Percentiles rank a stretch among this genome's conserved stretches.
Conservation (phyloP, 805 yeast species). For the Pichia rugopelliculosa region DNA sequence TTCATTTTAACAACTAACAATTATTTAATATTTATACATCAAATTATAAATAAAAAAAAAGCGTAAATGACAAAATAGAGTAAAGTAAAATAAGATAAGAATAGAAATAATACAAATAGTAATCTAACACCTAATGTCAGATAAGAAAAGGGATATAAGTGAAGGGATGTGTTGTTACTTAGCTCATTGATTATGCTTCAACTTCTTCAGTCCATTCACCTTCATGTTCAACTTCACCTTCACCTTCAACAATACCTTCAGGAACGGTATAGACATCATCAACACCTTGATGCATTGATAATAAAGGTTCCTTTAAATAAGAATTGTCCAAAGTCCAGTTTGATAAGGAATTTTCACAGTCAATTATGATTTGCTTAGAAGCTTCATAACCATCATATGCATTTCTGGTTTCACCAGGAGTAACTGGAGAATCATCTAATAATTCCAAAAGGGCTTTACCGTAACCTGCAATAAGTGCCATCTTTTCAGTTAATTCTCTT, state of each 20-base stretch:
- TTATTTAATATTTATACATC: neutral
- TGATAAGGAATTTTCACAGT: slow-evolving; percentile 91
- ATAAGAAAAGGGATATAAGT: neutral
- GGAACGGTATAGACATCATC: slow-evolving; percentile 57
- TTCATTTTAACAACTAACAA: neutral
- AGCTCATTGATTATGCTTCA: slow-evolving; percentile 7
- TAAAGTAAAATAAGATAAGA: neutral
- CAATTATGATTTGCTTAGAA: slow-evolving; percentile 94
- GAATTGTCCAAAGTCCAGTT: slow-evolving; percentile 96
- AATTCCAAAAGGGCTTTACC: slow-evolving; percentile 96
- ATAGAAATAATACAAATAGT: neutral
- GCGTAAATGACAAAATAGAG: neutral
- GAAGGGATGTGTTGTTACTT: no score
- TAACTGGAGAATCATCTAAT: slow-evolving; percentile 93
- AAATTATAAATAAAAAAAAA: neutral
- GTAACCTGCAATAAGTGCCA: slow-evolving; percentile 96
- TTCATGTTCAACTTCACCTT: slow-evolving; percentile 22
- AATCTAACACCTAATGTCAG: no score
- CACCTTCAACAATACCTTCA: slow-evolving; percentile 40
- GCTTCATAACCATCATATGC: slow-evolving; percentile 98
- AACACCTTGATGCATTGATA: slow-evolving; percentile 49
- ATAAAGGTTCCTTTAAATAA: slow-evolving; percentile 75
- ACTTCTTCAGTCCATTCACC: slow-evolving; percentile 11
- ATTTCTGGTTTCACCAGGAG: slow-evolving; percentile 98
- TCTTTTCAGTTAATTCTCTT: slow-evolving; percentile 92